phyloP scores from a whole-genome alignment of 495 filamentous ascomycete genomes.

The Mytilinidion resinicola region DNA sequence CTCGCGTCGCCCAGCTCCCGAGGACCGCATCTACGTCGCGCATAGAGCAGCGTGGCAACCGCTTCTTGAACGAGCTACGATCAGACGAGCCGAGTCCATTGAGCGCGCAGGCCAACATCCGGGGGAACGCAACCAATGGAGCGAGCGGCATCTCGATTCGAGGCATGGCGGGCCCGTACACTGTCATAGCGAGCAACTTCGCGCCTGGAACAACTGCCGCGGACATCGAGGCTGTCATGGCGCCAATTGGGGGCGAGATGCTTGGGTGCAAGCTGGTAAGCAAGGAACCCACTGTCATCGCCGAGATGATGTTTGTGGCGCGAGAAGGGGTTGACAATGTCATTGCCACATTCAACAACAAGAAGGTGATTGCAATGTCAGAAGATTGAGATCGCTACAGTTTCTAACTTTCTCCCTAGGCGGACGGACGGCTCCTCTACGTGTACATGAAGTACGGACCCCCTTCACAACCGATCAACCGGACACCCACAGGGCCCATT shows the following conservation, averaged over 20 bases:
- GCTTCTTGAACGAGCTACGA: conserved; percentile 31
- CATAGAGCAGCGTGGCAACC: conserved; percentile 20
- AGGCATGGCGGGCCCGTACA: conserved; percentile 72
- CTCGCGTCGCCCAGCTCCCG: conserved; percentile 7
- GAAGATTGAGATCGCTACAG: neutral
- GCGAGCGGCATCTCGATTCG: conserved; percentile 63
- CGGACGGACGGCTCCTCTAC: conserved; percentile 74
- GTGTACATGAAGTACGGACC: conserved; percentile 58
- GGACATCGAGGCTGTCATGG: conserved; percentile 85
- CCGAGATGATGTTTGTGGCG: conserved; percentile 75
- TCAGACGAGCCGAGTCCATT: conserved; percentile 29
- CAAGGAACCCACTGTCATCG: conserved; percentile 69
- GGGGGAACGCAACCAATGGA: conserved; percentile 24
- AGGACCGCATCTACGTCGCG: conserved; percentile 27
- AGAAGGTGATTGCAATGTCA: conserved; percentile 52
- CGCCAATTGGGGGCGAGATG: conserved; percentile 63
- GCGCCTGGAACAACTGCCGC: conserved; percentile 88
- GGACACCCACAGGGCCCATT: conserved; percentile 7
- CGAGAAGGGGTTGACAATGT: conserved; percentile 72
- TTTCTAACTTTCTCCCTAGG: conserved; percentile 43
- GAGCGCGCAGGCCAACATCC: conserved; percentile 14
- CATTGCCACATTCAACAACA: conserved; percentile 78
- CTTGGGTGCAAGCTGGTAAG: conserved; percentile 65
- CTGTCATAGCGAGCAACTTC: conserved; percentile 85
- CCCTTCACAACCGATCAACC: neutral